Percentiles rank a stretch among this genome's conserved stretches.
These are phyloP conservation scores for Sarocladiaceae sp. DNA, from an alignment of 2,329 filamentous ascomycete genomes.

Conservation along the genomic window DNA sequence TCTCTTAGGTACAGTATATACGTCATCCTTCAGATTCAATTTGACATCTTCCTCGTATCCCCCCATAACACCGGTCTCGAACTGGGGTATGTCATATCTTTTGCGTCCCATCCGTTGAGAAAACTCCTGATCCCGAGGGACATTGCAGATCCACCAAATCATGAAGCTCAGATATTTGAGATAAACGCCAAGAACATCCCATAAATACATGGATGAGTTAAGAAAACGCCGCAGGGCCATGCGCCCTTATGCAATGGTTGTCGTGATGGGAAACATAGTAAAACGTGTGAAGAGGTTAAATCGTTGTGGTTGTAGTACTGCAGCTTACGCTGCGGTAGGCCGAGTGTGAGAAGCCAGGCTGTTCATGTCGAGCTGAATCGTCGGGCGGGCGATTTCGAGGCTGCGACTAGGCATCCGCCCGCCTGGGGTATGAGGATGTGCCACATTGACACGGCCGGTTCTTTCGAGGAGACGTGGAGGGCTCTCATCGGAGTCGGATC, in stretches of 20 bases:
- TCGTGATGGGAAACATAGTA: neutral
- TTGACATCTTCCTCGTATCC: neutral
- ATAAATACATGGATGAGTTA: neutral
- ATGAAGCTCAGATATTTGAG: too few relatives aligned
- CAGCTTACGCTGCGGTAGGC: neutral
- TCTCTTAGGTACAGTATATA: neutral
- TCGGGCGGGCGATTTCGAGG: slow-evolving; percentile 44
- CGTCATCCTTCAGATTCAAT: neutral
- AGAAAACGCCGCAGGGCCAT: neutral
- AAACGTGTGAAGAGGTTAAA: neutral
- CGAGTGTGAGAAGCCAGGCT: neutral
- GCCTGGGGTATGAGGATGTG: slow-evolving; percentile 47
- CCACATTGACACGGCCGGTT: slow-evolving; percentile 52
- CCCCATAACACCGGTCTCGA: neutral
- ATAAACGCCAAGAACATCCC: neutral
- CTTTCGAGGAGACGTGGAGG: slow-evolving; percentile 42
- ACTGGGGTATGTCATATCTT: slow-evolving; percentile 4
- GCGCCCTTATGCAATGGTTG: neutral
- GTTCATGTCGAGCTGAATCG: neutral
- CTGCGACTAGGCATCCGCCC: slow-evolving; percentile 52
- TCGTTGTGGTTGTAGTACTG: neutral
- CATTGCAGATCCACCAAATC: too few relatives aligned
- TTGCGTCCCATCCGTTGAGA: neutral
- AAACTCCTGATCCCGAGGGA: neutral
- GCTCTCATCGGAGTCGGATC: slow-evolving; percentile 38